Evolutionary conservation across 2,329 filamentous ascomycete species (phyloP).

Genomic region (Pseudocercospora fuligena): DNA sequence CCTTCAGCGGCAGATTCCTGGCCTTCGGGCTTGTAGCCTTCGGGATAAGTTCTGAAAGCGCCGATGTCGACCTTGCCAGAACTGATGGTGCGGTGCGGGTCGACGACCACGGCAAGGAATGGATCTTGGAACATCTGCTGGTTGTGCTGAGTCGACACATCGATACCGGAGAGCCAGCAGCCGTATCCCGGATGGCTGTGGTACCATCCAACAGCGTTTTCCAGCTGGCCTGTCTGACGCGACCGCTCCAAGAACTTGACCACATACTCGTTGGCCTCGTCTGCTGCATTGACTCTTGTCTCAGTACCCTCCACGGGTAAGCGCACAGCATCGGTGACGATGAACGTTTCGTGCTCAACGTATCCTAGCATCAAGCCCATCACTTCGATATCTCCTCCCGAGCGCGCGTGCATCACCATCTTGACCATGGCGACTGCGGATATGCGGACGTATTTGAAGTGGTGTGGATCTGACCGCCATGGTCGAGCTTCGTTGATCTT

Average conservation of each 20-base stretch:
- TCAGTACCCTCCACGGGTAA: slow-evolving; percentile 98
- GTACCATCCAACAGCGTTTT: slow-evolving; percentile 98
- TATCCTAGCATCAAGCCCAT: slow-evolving; percentile 99
- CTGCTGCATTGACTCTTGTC: slow-evolving; percentile 93
- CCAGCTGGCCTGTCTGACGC: slow-evolving; percentile 75
- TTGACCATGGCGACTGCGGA: slow-evolving; percentile 93
- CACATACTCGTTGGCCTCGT: slow-evolving; percentile 97
- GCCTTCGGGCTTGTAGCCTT: slow-evolving; percentile 66
- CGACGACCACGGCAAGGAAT: slow-evolving; percentile 93
- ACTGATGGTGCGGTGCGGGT: slow-evolving; percentile 92
- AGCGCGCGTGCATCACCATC: slow-evolving; percentile 99
- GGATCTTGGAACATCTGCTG: slow-evolving; percentile 88
- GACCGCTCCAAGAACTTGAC: slow-evolving; percentile 79
- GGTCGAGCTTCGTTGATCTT: slow-evolving; percentile 67
- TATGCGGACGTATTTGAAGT: slow-evolving; percentile 94
- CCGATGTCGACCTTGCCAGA: slow-evolving; percentile 97
- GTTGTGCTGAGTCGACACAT: slow-evolving; percentile 83
- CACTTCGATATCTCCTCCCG: slow-evolving; percentile 86
- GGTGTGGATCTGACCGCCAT: slow-evolving; percentile 77
- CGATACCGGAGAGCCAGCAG: slow-evolving; percentile 96
- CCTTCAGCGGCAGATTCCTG: slow-evolving; percentile 55
- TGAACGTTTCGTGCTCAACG: slow-evolving; percentile 80
- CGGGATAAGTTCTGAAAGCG: slow-evolving; percentile 89
- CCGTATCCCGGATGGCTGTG: slow-evolving; percentile 97
- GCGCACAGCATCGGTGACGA: slow-evolving; percentile 92